These are phyloP conservation scores for Solanum corneliomulleri DNA, from an alignment of 257 asterid genomes.

Conservation along the genomic window DNA sequence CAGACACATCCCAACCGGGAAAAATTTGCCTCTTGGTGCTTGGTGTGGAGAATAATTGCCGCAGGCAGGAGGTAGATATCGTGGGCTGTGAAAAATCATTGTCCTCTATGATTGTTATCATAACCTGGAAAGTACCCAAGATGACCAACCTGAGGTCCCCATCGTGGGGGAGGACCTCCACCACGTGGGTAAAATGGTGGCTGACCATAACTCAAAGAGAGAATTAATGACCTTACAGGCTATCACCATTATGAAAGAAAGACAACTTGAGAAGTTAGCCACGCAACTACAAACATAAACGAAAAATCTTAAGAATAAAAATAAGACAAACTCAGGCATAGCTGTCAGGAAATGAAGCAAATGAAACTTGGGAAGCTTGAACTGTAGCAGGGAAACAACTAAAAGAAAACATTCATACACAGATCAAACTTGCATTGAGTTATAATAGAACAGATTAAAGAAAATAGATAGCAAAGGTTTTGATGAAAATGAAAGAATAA, in stretches of 20 bases:
- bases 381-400: neutral
- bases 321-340: neutral
- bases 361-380: neutral
- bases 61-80: constrained; percentile 52
- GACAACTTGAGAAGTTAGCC: neutral
- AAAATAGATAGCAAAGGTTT: neutral
- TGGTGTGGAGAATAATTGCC: constrained; percentile 70
- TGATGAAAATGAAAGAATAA: neutral
- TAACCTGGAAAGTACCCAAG: constrained; percentile 52
- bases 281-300: neutral
- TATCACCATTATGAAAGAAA: constrained; percentile 5
- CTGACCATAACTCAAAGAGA: constrained; percentile 66
- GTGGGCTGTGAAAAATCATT: constrained; percentile 57
- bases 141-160: constrained; percentile 79
- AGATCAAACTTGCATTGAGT: neutral
- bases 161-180: constrained; percentile 61
- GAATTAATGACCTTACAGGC: constrained; percentile 62
- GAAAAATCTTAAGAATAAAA: neutral
- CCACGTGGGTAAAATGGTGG: constrained; percentile 70
- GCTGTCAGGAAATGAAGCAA: neutral
- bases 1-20: constrained; percentile 58
- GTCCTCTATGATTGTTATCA: constrained; percentile 70
- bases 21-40: constrained; percentile 58
- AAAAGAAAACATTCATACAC: neutral
- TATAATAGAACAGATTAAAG: neutral